Base-by-base conservation (phyloP, 139 green algal genomes). In the Chlorella sorokiniana region DNA sequence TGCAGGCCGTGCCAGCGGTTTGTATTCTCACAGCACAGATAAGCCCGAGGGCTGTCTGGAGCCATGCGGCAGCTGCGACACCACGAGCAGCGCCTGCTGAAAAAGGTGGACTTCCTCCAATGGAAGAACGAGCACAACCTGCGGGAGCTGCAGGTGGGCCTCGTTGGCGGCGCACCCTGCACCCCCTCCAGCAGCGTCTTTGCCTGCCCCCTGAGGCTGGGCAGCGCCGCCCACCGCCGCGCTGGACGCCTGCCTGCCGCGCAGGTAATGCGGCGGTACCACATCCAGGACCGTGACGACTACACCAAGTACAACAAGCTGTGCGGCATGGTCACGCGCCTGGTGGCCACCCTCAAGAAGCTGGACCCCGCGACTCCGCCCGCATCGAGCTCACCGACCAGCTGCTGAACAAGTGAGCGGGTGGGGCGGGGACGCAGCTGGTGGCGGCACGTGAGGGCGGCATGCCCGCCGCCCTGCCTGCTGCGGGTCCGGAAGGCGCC, bases 71-170 rank as follows among this genome's bases (percentile, higher is more conserved):
- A 98, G 81, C 88, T 99, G 20, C 98, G 98, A 78, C 88, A 92
- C 84, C 97, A 99, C 69, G 97, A 99, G 87, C 87, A 96, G 70
- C 98, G 98, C 89, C 86, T 99, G 29, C 85, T 99, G 0, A 98
- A 98, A 70, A 99, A 98, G 82, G 97, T 99, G 7, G 90, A 99
- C 88, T 99, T 99, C 76, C 59, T 99, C 70, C 81, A 95, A 81
- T 99, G 95, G 92, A 98, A 98, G 78, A 93, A 85, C 54, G 95
- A 99, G 82, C 88, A 97, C 90, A 98, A 96, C 82, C 69, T 94
- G 6, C 86, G 96, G 11, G 96, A 99, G 87, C 69, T 97, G 73
- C 92, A 97, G 92, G 93, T 94, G 18, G n/a, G 20, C 10, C 14
- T 4, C 54, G 4, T 4, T 45, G 4, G 4, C 64, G 64, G 37